These are phyloP conservation scores for Pestalotiopsis sp. DNA, from an alignment of 2,329 filamentous ascomycete species.

Conservation along the genomic window DNA sequence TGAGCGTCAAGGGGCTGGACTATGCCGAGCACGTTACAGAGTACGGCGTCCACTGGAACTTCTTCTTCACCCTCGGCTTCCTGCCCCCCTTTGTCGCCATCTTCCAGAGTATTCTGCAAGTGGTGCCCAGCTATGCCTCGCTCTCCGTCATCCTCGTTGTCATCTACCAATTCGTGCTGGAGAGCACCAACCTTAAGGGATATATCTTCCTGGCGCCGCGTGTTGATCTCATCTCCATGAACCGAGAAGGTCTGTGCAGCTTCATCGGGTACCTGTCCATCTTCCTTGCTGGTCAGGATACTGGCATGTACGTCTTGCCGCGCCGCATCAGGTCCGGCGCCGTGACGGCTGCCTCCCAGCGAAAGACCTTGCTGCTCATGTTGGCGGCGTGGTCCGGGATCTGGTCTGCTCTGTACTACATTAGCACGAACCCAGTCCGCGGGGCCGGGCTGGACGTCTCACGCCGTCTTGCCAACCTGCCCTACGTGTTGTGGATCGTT, in stretches of 20 bases:
- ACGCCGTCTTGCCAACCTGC: constrained; percentile 86
- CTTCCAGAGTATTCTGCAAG: constrained; percentile 70
- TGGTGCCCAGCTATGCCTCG: constrained; percentile 76
- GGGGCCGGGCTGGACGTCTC: constrained; percentile 79
- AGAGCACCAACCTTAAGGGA: constrained; percentile 75
- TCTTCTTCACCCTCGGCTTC: constrained; percentile 94
- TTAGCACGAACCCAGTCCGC: constrained; percentile 68
- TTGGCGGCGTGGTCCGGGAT: constrained; percentile 65
- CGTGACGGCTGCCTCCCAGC: constrained; percentile 46
- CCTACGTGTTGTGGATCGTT: constrained; percentile 91
- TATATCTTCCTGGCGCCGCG: constrained; percentile 84
- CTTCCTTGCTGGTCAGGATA: constrained; percentile 85
- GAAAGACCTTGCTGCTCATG: constrained; percentile 60
- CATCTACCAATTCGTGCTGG: constrained; percentile 74
- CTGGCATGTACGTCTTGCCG: constrained; percentile 79
- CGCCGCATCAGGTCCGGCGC: constrained; percentile 47
- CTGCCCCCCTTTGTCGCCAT: constrained; percentile 87
- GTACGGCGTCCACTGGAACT: constrained; percentile 99
- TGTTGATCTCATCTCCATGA: constrained; percentile 79
- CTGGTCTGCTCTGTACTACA: constrained; percentile 72
- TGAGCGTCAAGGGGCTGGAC: constrained; percentile 90
- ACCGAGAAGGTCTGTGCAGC: constrained; percentile 93
- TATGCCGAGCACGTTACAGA: constrained; percentile 97
- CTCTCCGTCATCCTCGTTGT: constrained; percentile 71
- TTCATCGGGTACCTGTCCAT: constrained; percentile 94